Conservation (phyloP, 2,329 filamentous ascomycete genomes). For the Sclerotinia trifoliorum region DNA sequence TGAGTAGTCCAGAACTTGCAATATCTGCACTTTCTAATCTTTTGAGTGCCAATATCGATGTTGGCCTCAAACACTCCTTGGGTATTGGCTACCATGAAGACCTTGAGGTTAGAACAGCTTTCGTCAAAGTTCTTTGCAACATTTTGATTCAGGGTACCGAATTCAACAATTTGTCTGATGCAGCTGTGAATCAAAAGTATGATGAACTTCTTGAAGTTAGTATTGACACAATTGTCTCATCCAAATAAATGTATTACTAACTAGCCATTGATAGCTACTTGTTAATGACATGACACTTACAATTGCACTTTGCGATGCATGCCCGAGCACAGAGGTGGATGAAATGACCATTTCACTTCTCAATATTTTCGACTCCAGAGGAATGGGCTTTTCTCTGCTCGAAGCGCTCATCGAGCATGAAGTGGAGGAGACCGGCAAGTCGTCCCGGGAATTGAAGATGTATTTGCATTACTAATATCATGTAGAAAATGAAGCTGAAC, state of each 20-base stretch:
- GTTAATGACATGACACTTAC: slow-evolving; percentile 62
- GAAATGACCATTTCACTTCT: slow-evolving; percentile 66
- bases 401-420: slow-evolving; percentile 68
- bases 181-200: slow-evolving; percentile 67
- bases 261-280: slow-evolving; percentile 48
- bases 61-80: slow-evolving; percentile 67
- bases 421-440: slow-evolving; percentile 61
- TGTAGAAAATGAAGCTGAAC: slow-evolving; percentile 64
- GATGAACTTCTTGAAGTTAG: slow-evolving; percentile 60
- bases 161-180: slow-evolving; percentile 66
- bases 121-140: slow-evolving; percentile 68
- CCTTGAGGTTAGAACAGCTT: slow-evolving; percentile 66
- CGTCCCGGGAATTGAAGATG: neutral
- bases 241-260: slow-evolving; percentile 19
- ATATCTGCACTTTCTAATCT: slow-evolving; percentile 69
- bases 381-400: slow-evolving; percentile 60
- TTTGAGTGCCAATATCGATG: slow-evolving; percentile 68
- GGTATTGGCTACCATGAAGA: slow-evolving; percentile 71
- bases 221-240: slow-evolving; percentile 25
- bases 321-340: slow-evolving; percentile 66
- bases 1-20: slow-evolving; percentile 59
- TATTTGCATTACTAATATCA: slow-evolving; percentile 18
- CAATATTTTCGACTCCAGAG: slow-evolving; percentile 68
- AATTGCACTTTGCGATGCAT: slow-evolving; percentile 62
- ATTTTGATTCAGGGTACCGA: slow-evolving; percentile 70